Conservation (phyloP, 1,139 yeast genomes). For the Pichia cactophila region DNA sequence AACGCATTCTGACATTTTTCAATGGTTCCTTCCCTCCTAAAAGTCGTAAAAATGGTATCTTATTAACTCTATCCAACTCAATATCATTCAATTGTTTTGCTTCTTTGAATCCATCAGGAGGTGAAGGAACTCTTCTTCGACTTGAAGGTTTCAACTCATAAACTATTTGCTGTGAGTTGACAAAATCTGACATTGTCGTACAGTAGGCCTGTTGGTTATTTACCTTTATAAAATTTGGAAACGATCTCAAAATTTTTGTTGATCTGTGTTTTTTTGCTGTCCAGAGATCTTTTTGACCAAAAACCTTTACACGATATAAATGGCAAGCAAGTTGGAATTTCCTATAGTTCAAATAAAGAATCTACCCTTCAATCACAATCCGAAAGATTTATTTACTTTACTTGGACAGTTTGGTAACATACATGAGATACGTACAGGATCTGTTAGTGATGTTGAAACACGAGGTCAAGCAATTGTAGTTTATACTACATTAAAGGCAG, state of each 20-base stretch:
- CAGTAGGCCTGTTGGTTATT: not conserved
- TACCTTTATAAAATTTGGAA: too few relatives aligned
- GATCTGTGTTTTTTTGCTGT: too few relatives aligned
- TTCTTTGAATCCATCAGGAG: constrained; percentile 14
- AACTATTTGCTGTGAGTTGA: constrained; percentile 26
- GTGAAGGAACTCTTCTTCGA: not conserved
- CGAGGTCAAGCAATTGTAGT: constrained; percentile 55
- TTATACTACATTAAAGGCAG: constrained; percentile 42
- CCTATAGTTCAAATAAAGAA: constrained; percentile 54
- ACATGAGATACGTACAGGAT: constrained; percentile 47
- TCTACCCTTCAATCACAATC: constrained; percentile 45
- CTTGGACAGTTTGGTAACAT: constrained; percentile 54
- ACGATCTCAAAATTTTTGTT: too few relatives aligned
- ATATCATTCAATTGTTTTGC: constrained; percentile 14
- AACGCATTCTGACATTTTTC: constrained; percentile 32
- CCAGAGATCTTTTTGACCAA: too few relatives aligned
- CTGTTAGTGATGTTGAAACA: constrained; percentile 29
- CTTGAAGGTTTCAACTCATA: constrained; percentile 18
- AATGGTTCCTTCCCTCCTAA: constrained; percentile 37
- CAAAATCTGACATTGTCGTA: constrained; percentile 11
- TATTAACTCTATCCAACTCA: constrained; percentile 7
- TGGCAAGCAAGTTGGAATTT: constrained; percentile 25
- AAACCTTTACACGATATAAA: too few relatives aligned
- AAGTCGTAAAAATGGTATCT: constrained; percentile 33
- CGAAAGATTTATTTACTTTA: constrained; percentile 43